Conservation (phyloP, 352 stramenopile species). For the Pythium chondricola region DNA sequence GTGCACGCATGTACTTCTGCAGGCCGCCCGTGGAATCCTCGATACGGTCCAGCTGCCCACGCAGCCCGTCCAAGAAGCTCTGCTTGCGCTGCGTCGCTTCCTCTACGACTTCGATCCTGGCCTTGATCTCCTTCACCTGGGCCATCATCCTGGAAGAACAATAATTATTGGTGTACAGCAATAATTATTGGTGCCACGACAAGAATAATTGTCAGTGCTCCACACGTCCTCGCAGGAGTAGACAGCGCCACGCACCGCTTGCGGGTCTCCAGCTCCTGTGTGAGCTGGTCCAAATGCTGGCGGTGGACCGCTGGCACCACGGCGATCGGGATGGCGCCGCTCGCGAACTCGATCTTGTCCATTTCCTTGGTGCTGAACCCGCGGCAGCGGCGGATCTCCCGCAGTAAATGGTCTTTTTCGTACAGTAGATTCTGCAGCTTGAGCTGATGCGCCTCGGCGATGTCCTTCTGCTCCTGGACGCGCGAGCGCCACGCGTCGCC, state of each 20-base stretch:
- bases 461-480: slow-evolving; percentile 69
- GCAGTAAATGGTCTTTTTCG: slow-evolving; percentile 75
- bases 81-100: slow-evolving; percentile 51
- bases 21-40: slow-evolving; percentile 53
- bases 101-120: slow-evolving; percentile 53
- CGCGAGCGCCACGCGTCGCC: slow-evolving; percentile 54
- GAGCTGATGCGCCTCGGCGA: slow-evolving; percentile 67
- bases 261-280: slow-evolving; percentile 46
- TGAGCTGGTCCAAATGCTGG: slow-evolving; percentile 62
- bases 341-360: slow-evolving; percentile 70
- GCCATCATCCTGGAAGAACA: slow-evolving; percentile 33
- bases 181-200: no score
- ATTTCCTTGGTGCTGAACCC: slow-evolving; percentile 75
- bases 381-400: slow-evolving; percentile 66
- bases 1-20: slow-evolving; percentile 53
- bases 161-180: not conserved
- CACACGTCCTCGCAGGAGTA: no score
- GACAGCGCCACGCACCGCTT: slow-evolving; percentile 36
- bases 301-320: slow-evolving; percentile 47
- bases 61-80: slow-evolving; percentile 45
- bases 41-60: slow-evolving; percentile 40
- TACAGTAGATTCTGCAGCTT: slow-evolving; percentile 80
- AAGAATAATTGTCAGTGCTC: no score
- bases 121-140: slow-evolving; percentile 55
- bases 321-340: slow-evolving; percentile 42